Percentiles rank a stretch among this genome's conserved stretches.
Evolutionary conservation across 2,329 filamentous ascomycete genomes (phyloP).

Genomic region (Stagonosporopsis rhizophila): DNA sequence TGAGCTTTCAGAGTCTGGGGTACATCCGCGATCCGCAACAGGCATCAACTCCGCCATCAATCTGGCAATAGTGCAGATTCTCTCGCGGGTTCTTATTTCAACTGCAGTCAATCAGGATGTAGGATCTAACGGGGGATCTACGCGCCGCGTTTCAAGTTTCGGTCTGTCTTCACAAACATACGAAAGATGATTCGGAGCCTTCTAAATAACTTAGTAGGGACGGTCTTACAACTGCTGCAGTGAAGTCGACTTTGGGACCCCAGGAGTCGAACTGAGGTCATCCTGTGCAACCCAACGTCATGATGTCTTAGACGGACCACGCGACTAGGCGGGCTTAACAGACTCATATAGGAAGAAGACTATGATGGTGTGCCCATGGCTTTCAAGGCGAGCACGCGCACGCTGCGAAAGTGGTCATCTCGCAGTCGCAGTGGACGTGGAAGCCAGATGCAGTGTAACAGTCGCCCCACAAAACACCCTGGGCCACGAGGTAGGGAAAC

Average conservation of each 20-base stretch:
- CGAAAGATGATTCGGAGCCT: not conserved
- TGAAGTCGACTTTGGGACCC: not conserved
- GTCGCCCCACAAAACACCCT: slow-evolving; percentile 13
- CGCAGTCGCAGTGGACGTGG: not conserved
- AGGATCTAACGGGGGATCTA: not conserved
- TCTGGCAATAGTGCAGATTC: slow-evolving; percentile 21
- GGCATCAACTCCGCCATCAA: slow-evolving; percentile 25
- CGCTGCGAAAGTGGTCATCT: slow-evolving; percentile 9
- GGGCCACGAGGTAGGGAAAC: slow-evolving; percentile 21
- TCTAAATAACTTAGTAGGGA: not conserved
- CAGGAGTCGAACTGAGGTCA: slow-evolving; percentile 6
- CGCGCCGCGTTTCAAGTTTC: slow-evolving; percentile 11
- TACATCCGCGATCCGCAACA: slow-evolving; percentile 31
- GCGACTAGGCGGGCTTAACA: not conserved
- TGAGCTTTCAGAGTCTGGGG: slow-evolving; percentile 21
- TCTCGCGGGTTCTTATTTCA: slow-evolving; percentile 21
- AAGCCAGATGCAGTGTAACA: slow-evolving; percentile 15
- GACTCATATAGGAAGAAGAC: not conserved
- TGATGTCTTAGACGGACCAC: slow-evolving; percentile 9
- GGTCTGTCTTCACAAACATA: slow-evolving; percentile 7
- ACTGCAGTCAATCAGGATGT: slow-evolving; percentile 15
- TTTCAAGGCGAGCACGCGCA: slow-evolving; percentile 15
- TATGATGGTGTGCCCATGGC: slow-evolving; percentile 5
- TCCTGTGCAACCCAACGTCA: not conserved
- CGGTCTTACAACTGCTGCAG: slow-evolving; percentile 1